phyloP scores from a whole-genome alignment of 2,329 filamentous ascomycete species.

The Colletotrichum gigasporum region DNA sequence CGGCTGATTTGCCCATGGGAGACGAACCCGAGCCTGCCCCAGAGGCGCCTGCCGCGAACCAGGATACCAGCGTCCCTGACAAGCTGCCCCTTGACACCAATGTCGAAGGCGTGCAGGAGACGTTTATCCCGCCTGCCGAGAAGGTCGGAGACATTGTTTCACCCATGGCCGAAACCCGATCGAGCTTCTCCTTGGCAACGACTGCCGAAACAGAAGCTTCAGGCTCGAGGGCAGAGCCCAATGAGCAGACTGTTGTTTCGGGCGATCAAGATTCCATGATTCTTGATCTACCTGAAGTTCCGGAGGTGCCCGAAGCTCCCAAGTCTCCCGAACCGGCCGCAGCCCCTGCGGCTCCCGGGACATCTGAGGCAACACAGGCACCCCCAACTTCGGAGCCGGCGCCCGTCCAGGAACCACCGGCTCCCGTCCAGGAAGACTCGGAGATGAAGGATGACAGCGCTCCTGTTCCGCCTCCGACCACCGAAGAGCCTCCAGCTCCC shows the following conservation, averaged over 20 bases:
- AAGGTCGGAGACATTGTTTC: slow-evolving; percentile 29
- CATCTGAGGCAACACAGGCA: background rate
- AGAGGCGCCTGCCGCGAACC: background rate
- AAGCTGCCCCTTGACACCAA: background rate
- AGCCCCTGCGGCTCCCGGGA: background rate
- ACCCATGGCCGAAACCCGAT: slow-evolving; percentile 26
- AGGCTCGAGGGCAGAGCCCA: slow-evolving; percentile 15
- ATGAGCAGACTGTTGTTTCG: slow-evolving; percentile 19
- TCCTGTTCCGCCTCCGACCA: background rate
- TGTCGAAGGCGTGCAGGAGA: slow-evolving; percentile 12
- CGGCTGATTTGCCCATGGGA: slow-evolving; percentile 14
- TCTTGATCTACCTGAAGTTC: slow-evolving; percentile 6
- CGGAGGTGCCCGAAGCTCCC: background rate
- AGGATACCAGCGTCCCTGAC: background rate
- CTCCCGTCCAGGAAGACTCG: slow-evolving; percentile 5
- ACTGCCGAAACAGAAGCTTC: slow-evolving; percentile 27
- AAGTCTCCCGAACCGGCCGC: background rate
- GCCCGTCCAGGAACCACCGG: background rate
- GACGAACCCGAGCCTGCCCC: slow-evolving; percentile 2
- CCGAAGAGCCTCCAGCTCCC: background rate
- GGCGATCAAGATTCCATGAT: slow-evolving; percentile 16
- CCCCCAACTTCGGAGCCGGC: background rate
- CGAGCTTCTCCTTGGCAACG: slow-evolving; percentile 25
- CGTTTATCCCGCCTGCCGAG: slow-evolving; percentile 22
- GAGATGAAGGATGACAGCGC: slow-evolving; percentile 7